Evolutionary conservation across 306 rosid genomes (phyloP).

Genomic region (Inga leiocalycina): DNA sequence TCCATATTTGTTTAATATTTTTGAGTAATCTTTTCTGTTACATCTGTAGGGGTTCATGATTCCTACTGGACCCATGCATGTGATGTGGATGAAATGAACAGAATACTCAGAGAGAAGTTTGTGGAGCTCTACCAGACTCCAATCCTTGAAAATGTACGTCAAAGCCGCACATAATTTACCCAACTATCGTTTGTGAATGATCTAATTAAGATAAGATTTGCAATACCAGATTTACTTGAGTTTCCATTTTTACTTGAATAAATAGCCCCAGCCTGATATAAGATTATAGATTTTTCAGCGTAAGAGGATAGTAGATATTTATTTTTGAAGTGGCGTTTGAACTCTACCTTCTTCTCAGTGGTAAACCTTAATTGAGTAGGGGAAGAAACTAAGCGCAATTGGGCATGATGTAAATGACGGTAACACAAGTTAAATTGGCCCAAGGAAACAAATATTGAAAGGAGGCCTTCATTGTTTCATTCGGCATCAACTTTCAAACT

Average conservation of each 20-base stretch:
- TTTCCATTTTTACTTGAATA: constrained; percentile 13
- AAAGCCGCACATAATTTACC: constrained; percentile 26
- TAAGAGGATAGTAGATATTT: constrained; percentile 11
- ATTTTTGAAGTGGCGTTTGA: constrained; percentile 9
- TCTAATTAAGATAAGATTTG: constrained; percentile 6
- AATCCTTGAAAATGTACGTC: constrained; percentile 74
- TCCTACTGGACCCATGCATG: constrained; percentile 97
- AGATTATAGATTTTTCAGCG: neutral
- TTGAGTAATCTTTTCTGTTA: constrained; percentile 24
- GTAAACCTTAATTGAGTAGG: neutral
- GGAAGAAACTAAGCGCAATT: neutral
- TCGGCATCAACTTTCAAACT: neutral
- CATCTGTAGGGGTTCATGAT: constrained; percentile 88
- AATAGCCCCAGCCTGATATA: neutral
- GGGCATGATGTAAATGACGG: constrained; percentile 8
- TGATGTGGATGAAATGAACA: constrained; percentile 86
- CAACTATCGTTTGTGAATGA: constrained; percentile 1
- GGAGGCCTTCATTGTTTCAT: neutral
- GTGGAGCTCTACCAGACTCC: constrained; percentile 86
- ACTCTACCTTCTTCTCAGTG: neutral
- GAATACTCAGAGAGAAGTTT: constrained; percentile 78
- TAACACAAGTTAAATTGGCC: neutral
- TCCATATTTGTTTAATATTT: neutral
- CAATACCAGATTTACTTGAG: neutral
- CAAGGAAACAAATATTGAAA: neutral